These are phyloP conservation scores for Leccinum insolens DNA, from an alignment of 1,284 basidiomycete genomes.

Conservation along the genomic window DNA sequence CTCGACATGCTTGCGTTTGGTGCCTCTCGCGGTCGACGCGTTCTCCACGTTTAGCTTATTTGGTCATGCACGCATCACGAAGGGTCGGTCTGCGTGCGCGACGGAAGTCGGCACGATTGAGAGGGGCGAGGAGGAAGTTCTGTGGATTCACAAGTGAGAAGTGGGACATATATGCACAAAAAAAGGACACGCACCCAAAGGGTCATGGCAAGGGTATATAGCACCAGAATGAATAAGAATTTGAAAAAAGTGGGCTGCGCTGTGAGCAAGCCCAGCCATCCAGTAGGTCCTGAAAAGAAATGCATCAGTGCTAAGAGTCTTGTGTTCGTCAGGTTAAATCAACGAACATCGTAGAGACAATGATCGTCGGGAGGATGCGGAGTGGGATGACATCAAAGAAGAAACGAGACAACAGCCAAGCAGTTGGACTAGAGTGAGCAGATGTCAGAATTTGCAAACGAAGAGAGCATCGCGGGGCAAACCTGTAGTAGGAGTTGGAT, in stretches of 20 bases:
- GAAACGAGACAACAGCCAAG: slow-evolving; percentile 85
- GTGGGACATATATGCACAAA: not conserved
- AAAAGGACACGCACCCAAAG: slow-evolving; percentile 64
- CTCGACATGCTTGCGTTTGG: slow-evolving; percentile 96
- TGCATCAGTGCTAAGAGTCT: slow-evolving; percentile 20
- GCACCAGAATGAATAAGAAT: slow-evolving; percentile 75
- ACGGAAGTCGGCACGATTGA: slow-evolving; percentile 92
- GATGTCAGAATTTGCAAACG: slow-evolving; percentile 9
- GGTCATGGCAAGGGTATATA: slow-evolving; percentile 82
- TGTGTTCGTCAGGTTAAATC: slow-evolving; percentile 23
- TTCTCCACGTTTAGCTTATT: slow-evolving; percentile 90
- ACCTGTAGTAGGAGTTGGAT: slow-evolving; percentile 80
- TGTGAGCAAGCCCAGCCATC: slow-evolving; percentile 84
- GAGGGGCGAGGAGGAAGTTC: slow-evolving; percentile 89
- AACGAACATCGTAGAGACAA: slow-evolving; percentile 75
- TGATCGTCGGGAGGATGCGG: slow-evolving; percentile 81
- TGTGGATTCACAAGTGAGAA: slow-evolving; percentile 34
- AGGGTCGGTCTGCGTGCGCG: slow-evolving; percentile 86
- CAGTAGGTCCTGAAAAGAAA: slow-evolving; percentile 69
- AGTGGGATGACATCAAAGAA: slow-evolving; percentile 86
- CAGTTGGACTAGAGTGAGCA: slow-evolving; percentile 59
- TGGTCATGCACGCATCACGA: slow-evolving; percentile 91
- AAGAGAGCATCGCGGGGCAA: slow-evolving; percentile 12
- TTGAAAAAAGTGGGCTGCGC: slow-evolving; percentile 78
- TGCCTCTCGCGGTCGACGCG: slow-evolving; percentile 91